A percentile compares a stretch with the other conserved stretches of the same genome.
Conservation (phyloP, 2,329 filamentous ascomycete species). For the Chrysoporthe puriensis region DNA sequence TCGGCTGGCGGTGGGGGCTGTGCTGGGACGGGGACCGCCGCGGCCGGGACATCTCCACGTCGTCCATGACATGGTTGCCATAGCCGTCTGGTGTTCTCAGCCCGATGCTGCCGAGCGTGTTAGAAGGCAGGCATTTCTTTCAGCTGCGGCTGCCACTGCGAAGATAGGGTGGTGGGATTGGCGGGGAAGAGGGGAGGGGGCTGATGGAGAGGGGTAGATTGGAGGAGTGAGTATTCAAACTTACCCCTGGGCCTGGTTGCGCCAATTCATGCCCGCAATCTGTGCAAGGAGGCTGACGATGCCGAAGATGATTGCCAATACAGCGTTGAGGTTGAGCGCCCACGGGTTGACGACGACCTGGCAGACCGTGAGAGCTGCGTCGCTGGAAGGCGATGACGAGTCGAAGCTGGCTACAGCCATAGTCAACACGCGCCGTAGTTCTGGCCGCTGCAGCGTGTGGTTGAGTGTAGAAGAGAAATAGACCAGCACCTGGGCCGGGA, state of each 20-base stretch:
- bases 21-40: too few species aligned
- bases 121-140: too few species aligned
- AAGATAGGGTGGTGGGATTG: neutral
- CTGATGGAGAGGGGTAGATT: neutral
- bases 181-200: too few species aligned
- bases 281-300: neutral
- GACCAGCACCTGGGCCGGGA: too few species aligned
- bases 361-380: neutral
- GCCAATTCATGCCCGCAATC: neutral
- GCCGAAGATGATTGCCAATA: constrained; percentile 1
- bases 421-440: too few species aligned
- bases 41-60: too few species aligned
- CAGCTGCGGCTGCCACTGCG: neutral
- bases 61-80: too few species aligned
- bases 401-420: neutral
- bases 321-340: neutral
- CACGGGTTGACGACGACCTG: neutral
- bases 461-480: too few species aligned
- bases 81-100: too few species aligned
- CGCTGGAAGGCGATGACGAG: neutral
- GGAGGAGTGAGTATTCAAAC: neutral
- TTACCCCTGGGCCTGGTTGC: neutral
- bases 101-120: too few species aligned
- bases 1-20: too few species aligned
- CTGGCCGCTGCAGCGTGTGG: neutral